Percentiles rank a stretch among this genome's conserved stretches.
These are phyloP conservation scores for Fusarium sp. DNA, from an alignment of 2,329 filamentous ascomycete genomes.

Conservation along the genomic window DNA sequence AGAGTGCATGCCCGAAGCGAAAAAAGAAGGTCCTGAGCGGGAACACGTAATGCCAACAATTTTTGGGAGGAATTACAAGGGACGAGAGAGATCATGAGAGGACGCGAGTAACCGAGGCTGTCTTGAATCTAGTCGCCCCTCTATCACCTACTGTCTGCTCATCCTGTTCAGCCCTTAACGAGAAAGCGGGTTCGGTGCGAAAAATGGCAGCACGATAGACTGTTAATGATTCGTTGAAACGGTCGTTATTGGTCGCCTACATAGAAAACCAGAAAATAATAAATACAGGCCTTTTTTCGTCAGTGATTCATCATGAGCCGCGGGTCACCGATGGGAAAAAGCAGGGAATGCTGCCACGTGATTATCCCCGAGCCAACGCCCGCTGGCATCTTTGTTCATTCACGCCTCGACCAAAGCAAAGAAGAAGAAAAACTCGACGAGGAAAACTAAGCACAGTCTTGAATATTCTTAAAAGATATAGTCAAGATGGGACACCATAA, in stretches of 20 bases:
- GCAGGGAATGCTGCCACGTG: conserved; percentile 17
- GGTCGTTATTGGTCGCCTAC: not conserved
- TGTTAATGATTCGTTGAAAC: not conserved
- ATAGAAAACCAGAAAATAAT: not conserved
- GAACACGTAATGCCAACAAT: not conserved
- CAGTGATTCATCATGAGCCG: not conserved
- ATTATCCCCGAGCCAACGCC: conserved; percentile 25
- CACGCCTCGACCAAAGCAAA: not conserved
- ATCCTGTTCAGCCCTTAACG: not conserved
- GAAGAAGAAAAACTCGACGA: not conserved
- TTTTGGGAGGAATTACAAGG: conserved; percentile 4
- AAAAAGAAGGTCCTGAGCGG: not conserved
- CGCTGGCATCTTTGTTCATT: not conserved
- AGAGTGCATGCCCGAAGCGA: not conserved
- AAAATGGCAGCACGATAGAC: conserved; percentile 2
- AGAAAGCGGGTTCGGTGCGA: conserved; percentile 5
- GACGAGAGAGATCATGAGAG: conserved; percentile 9
- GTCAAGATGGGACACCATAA: conserved; percentile 47
- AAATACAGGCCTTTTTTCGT: not conserved
- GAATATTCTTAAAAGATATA: not conserved
- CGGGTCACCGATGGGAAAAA: not conserved
- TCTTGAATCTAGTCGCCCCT: conserved; percentile 4
- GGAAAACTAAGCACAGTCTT: not conserved
- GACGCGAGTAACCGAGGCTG: conserved; percentile 18
- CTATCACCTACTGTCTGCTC: not conserved